Conservation (phyloP, 2,329 filamentous ascomycete genomes). For the Aphanocladium album region DNA sequence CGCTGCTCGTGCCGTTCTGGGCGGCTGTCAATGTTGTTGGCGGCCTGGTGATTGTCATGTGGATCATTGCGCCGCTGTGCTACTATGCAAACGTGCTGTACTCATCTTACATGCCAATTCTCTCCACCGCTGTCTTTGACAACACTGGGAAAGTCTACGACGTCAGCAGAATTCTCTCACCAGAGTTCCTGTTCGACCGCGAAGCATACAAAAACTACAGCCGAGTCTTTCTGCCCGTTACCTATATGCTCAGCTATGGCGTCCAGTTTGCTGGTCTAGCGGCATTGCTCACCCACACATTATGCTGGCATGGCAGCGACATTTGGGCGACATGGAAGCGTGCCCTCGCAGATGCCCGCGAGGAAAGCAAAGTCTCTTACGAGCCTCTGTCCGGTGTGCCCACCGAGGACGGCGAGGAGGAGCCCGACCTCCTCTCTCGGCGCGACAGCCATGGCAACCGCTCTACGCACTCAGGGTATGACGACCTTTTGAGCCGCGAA, state of each 20-base stretch:
- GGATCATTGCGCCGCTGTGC: constrained; percentile 72
- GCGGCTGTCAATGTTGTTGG: constrained; percentile 79
- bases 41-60: constrained; percentile 77
- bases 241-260: constrained; percentile 81
- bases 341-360: constrained; percentile 59
- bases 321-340: constrained; percentile 72
- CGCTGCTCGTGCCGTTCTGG: constrained; percentile 79
- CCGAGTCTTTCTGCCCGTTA: constrained; percentile 78
- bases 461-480: constrained; percentile 35
- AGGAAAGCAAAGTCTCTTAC: constrained; percentile 46
- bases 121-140: constrained; percentile 81
- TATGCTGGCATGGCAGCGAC: constrained; percentile 79
- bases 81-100: constrained; percentile 78
- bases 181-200: constrained; percentile 72
- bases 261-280: constrained; percentile 81
- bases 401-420: constrained; percentile 14
- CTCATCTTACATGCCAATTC: constrained; percentile 80
- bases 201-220: constrained; percentile 77
- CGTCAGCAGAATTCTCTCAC: constrained; percentile 72
- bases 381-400: constrained; percentile 40
- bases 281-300: constrained; percentile 73
- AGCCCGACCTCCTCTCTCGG: constrained; percentile 11
- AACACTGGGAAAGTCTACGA: constrained; percentile 77
- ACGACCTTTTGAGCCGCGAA: constrained; percentile 62
- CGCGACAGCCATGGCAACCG: constrained; percentile 20